Conservation (phyloP, 2,329 filamentous ascomycete species). For the Ophidiomyces ophidiicola region DNA sequence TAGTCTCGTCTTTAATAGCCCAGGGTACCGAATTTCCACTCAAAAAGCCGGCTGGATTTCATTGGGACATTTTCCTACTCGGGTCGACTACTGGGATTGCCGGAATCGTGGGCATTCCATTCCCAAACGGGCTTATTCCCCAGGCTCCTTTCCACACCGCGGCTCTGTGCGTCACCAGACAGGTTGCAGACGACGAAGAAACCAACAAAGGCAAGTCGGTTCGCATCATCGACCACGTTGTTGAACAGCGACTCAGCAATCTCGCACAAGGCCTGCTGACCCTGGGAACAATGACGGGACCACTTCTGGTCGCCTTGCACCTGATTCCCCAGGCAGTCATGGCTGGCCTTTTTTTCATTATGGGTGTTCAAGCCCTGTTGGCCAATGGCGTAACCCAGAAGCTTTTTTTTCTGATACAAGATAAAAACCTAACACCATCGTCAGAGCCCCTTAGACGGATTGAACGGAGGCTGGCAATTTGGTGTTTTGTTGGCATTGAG, state of each 20-base stretch:
- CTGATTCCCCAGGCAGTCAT: slow-evolving; percentile 69
- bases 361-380: slow-evolving; percentile 67
- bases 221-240: slow-evolving; percentile 50
- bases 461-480: slow-evolving; percentile 52
- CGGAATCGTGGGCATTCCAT: slow-evolving; percentile 63
- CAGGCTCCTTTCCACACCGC: slow-evolving; percentile 74
- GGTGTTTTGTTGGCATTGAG: slow-evolving; percentile 58
- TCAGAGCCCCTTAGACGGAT: slow-evolving; percentile 50
- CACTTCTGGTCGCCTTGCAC: slow-evolving; percentile 60
- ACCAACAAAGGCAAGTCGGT: slow-evolving; percentile 45
- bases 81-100: slow-evolving; percentile 65
- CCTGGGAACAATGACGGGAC: slow-evolving; percentile 65
- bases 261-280: slow-evolving; percentile 66
- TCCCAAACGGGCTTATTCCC: slow-evolving; percentile 72
- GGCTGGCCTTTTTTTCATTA: slow-evolving; percentile 71
- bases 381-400: slow-evolving; percentile 68
- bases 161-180: slow-evolving; percentile 58
- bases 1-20: slow-evolving; percentile 69
- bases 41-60: slow-evolving; percentile 68
- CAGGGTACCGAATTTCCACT: slow-evolving; percentile 75
- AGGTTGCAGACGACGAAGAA: slow-evolving; percentile 45
- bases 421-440: slow-evolving; percentile 47
- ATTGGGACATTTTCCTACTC: slow-evolving; percentile 74
- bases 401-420: slow-evolving; percentile 55
- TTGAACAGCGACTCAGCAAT: slow-evolving; percentile 67